Base-by-base conservation (phyloP, 805 yeast genomes). In the Priceomyces fermenticarens region DNA sequence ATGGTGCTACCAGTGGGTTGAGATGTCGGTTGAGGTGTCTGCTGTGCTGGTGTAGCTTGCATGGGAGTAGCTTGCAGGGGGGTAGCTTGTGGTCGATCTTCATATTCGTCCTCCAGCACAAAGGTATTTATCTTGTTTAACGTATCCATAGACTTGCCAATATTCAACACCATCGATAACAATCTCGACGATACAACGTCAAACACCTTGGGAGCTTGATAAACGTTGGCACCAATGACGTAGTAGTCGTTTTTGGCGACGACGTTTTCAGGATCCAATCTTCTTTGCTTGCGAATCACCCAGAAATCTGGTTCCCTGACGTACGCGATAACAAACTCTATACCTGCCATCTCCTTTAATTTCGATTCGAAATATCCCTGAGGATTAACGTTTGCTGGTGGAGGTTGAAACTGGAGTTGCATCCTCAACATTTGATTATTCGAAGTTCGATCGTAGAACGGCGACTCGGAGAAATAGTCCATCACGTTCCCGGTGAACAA, bases 381-480 rank as follows among this genome's bases (percentile, higher is more conserved):
- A 8, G 67, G 65, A 37, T 53, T 58, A 23, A 65, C 41, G 48
- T 60, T 52, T 23, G 62, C 57, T 15, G 74, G 70, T 20, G 68
- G 63, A 38, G 67, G 70, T 49, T 82, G 84, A 73, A 83, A 90
- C 60, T 90, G 97, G 44, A 84, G 77, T 58, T 93, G 99, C 99
- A 93, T 93, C 62, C 86, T 86, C 33, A 95, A 76, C 23, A 88
- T 93, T 64, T 91, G 98, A 60, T 93, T 93, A 62, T 89, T 93
- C 34, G 97, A 85, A 1, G 95, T 81, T 49, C 97, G 76, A 58
- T 91, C 97, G 58, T 86, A 93, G 65, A 91, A 95, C 1, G 99
- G 99, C 2, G 96, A 87, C 52, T 88, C 87, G 3, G 97, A 72
- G 56, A 93, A 90, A 63, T 93, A 93, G 44, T 93, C 98, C 14